A percentile compares a stretch with the other conserved stretches of the same genome.
Evolutionary conservation across 2,329 filamentous ascomycete species (phyloP).

Genomic region (Fonsecaea multimorphosa): DNA sequence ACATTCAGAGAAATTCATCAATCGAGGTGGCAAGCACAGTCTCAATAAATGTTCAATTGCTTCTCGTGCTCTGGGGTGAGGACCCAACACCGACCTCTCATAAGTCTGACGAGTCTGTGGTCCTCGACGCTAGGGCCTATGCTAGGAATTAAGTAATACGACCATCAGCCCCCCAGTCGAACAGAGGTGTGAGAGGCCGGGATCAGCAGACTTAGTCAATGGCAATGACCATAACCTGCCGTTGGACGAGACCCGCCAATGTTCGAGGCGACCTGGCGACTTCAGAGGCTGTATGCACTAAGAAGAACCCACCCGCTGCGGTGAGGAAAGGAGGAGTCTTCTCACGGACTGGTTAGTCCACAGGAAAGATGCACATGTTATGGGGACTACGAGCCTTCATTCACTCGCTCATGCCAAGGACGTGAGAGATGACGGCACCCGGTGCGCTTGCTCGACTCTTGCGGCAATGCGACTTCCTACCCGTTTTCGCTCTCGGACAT

Average conservation of each 20-base stretch:
- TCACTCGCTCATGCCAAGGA: neutral
- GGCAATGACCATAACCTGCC: neutral
- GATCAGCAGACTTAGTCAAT: neutral
- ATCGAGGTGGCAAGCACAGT: constrained; percentile 41
- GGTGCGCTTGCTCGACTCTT: neutral
- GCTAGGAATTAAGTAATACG: constrained; percentile 4
- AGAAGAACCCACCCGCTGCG: neutral
- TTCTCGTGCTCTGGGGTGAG: neutral
- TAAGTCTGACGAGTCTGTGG: neutral
- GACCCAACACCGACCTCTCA: neutral
- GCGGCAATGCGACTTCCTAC: neutral
- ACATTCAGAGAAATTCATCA: constrained; percentile 18
- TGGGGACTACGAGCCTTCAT: neutral
- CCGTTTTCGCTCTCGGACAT: neutral
- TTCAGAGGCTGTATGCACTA: neutral
- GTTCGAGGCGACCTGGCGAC: neutral
- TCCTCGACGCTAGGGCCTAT: neutral
- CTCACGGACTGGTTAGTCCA: neutral
- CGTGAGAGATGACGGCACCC: neutral
- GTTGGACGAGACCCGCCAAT: neutral
- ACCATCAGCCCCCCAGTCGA: neutral
- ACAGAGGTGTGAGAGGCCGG: neutral
- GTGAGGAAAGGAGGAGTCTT: neutral
- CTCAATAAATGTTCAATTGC: constrained; percentile 1
- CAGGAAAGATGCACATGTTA: neutral